Evolutionary conservation across 2,329 filamentous ascomycete species (phyloP), one percentile per base, ranked within the genome.

Genomic region (Verticillium isaacii): DNA sequence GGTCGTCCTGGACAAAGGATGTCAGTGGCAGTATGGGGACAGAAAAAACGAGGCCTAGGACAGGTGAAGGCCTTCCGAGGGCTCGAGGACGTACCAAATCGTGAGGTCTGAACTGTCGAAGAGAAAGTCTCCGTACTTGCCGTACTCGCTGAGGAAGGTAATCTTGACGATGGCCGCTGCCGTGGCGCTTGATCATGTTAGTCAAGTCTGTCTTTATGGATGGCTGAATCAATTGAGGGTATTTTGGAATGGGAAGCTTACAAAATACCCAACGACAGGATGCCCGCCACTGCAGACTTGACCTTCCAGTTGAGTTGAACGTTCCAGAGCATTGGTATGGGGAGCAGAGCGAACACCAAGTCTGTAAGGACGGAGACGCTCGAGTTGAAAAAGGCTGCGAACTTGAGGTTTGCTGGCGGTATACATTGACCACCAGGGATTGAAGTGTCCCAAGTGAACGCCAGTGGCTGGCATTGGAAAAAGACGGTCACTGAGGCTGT

Each of bases 181-280:
- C 7, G 66, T 67, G 9, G 69, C 70, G 54, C 61, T 64, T 6
- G 1, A 7, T 15, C 12, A 7, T 1, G 15, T 36, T n/a, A 57
- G 32, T 29, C 37, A 19, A 17, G 14, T 9, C 11, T 8, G 23
- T 14, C 7, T 36, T 2, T 12, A 25, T 32, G 3, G 34, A 29
- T 9, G 41, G 32, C 14, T 25, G 41, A 50, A 19, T 17, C 8
- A 2, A 9, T 36, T 4, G 14, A 29, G 4, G 34, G 34, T 7
- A 5, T 14, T n/a, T 5, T 23, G 41, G n/a, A 6, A 1, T 23
- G 9, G 39, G 17, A 19, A 5, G 54, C 61, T 59, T 17, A 61
- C 60, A 72, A 72, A 45, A 71, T 32, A 32, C 70, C 70, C 9
- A 72, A 63, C 1, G 67, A 68, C 19, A 72, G 60, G 11, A 72